A percentile compares a stretch with the other conserved stretches of the same genome.
Evolutionary conservation across 1,284 basidiomycete species (phyloP).

Genomic region (Heliocybe sulcata): DNA sequence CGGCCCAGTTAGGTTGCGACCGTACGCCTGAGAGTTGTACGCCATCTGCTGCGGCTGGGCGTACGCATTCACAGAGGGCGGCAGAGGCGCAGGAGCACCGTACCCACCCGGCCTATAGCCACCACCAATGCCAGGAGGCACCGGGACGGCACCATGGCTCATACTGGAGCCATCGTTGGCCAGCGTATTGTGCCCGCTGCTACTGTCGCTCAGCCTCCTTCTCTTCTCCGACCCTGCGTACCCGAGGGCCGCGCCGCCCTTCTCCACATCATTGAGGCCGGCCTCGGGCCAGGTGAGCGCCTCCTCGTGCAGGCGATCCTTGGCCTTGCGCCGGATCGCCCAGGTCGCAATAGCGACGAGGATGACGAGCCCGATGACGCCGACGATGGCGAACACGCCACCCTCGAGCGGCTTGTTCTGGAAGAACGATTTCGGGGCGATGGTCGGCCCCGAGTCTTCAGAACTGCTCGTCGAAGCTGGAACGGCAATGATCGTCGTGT

Average conservation of each 20-base stretch:
- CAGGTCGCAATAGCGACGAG: conserved; percentile 38
- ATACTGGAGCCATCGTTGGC: not conserved
- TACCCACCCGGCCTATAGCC: not conserved
- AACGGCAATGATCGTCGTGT: conserved; percentile 18
- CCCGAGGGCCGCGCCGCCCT: conserved; percentile 2
- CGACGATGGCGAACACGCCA: conserved; percentile 47
- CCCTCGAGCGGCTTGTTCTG: conserved; percentile 55
- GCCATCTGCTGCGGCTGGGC: conserved; percentile 6
- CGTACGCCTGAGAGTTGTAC: conserved; percentile 11
- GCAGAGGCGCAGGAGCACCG: not conserved
- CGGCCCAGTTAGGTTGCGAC: conserved; percentile 18
- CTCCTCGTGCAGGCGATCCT: conserved; percentile 34
- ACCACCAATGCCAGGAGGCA: not conserved
- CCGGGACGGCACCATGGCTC: not conserved
- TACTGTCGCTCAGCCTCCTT: not conserved
- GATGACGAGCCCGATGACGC: conserved; percentile 40
- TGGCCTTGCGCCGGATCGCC: conserved; percentile 40
- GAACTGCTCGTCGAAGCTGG: conserved; percentile 11
- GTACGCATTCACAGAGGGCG: not conserved
- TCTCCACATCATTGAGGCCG: conserved; percentile 19
- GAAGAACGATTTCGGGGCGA: conserved; percentile 37
- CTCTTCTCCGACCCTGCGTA: not conserved
- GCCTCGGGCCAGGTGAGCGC: conserved; percentile 45
- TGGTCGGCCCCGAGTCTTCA: conserved; percentile 8
- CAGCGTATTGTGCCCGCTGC: not conserved